These are phyloP conservation scores for Rhizophora mangle DNA, from an alignment of 345 rosid species.

Conservation along the genomic window DNA sequence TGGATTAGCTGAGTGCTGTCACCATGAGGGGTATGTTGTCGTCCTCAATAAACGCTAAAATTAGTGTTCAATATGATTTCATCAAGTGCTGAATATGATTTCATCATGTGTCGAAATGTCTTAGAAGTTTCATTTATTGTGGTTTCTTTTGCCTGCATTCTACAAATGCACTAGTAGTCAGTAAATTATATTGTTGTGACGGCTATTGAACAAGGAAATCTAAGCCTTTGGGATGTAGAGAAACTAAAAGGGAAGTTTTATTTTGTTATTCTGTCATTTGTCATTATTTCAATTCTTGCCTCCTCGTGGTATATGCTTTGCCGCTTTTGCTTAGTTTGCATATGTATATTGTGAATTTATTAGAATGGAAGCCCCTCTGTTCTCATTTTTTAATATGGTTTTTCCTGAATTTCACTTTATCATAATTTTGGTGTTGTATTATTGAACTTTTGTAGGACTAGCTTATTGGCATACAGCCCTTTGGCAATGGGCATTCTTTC, in stretches of 20 bases:
- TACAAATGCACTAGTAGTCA: too few relatives aligned
- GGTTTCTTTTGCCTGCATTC: too few relatives aligned
- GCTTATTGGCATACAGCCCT: slow-evolving; percentile 63
- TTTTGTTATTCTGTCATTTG: too few relatives aligned
- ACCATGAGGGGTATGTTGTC: slow-evolving; percentile 47
- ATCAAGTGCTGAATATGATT: not conserved
- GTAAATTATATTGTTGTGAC: too few relatives aligned
- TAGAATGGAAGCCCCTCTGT: not conserved
- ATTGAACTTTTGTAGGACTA: slow-evolving; percentile 29
- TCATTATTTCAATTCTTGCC: too few relatives aligned
- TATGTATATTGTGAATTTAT: not conserved
- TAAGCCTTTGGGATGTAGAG: too few relatives aligned
- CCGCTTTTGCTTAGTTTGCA: not conserved
- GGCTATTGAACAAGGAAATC: too few relatives aligned
- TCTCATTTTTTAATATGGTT: slow-evolving; percentile 2
- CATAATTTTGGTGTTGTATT: slow-evolving; percentile 5
- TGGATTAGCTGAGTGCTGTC: slow-evolving; percentile 64
- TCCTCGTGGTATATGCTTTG: too few relatives aligned
- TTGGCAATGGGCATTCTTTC: slow-evolving; percentile 68
- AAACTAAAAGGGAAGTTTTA: too few relatives aligned
- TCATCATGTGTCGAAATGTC: not conserved
- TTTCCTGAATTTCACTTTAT: not conserved
- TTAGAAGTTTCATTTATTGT: not conserved
- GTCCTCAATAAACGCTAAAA: slow-evolving; percentile 3
- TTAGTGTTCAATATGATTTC: not conserved